Evolutionary conservation across 148 eudicot genomes (phyloP).

Genomic region (Heliosperma pusillum): DNA sequence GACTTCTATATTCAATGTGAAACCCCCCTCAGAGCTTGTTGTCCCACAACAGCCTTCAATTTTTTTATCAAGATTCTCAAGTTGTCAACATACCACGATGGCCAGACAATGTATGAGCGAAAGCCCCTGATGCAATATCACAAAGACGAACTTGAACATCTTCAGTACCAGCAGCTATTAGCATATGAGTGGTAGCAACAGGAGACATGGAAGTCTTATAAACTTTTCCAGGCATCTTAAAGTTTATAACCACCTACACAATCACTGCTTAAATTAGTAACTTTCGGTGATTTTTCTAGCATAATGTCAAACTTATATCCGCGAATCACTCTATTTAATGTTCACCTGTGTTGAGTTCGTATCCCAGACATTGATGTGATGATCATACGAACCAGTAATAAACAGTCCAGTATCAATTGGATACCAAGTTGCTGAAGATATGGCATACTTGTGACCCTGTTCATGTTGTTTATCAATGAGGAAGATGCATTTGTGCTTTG

Average conservation of each 20-base stretch:
- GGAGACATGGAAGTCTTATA: slow-evolving; percentile 87
- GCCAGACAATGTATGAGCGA: slow-evolving; percentile 95
- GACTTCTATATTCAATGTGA: background rate
- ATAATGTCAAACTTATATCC: background rate
- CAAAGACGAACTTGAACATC: slow-evolving; percentile 99
- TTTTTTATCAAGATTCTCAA: background rate
- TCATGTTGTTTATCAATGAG: slow-evolving; percentile 75
- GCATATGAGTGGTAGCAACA: slow-evolving; percentile 85
- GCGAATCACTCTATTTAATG: background rate
- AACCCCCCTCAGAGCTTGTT: background rate
- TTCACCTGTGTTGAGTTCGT: slow-evolving; percentile 85
- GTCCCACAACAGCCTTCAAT: background rate
- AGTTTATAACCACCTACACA: slow-evolving; percentile 69
- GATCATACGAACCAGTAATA: slow-evolving; percentile 90
- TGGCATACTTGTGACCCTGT: slow-evolving; percentile 74
- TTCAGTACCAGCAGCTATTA: slow-evolving; percentile 91
- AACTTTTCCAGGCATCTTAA: slow-evolving; percentile 98
- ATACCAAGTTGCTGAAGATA: slow-evolving; percentile 93
- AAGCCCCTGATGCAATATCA: slow-evolving; percentile 97
- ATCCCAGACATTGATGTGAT: slow-evolving; percentile 91
- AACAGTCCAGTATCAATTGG: slow-evolving; percentile 92
- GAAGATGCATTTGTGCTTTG: slow-evolving; percentile 62
- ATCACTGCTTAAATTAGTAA: slow-evolving; percentile 7
- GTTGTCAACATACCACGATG: slow-evolving; percentile 76
- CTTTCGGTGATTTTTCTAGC: background rate